Conservation (phyloP, 352 stramenopile genomes). For the Globisporangium rhizosaccharum region DNA sequence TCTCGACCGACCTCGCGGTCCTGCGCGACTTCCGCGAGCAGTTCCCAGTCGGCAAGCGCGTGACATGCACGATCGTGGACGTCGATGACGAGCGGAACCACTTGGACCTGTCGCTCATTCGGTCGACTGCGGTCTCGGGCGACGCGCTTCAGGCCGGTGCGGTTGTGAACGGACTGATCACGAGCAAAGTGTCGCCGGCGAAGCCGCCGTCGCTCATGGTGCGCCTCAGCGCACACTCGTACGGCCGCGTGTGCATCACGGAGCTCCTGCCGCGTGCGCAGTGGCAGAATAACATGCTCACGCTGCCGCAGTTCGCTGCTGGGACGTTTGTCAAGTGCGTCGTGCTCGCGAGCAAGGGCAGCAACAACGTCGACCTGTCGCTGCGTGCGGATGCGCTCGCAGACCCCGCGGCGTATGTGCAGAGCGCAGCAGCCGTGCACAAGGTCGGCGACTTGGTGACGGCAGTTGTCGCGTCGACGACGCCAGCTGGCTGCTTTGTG, state of each 20-base stretch:
- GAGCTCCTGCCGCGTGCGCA: constrained; percentile 50
- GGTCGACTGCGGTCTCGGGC: constrained; percentile 21
- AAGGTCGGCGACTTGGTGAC: constrained; percentile 85
- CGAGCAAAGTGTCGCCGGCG: constrained; percentile 61
- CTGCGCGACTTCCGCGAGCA: constrained; percentile 56
- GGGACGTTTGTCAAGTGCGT: constrained; percentile 72
- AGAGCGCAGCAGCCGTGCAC: constrained; percentile 24
- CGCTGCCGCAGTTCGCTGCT: constrained; percentile 50
- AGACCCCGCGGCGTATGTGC: constrained; percentile 49
- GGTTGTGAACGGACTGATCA: constrained; percentile 71
- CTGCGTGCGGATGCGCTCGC: constrained; percentile 57
- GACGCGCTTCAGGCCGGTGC: constrained; percentile 30
- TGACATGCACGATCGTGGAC: constrained; percentile 57
- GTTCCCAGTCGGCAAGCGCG: constrained; percentile 74
- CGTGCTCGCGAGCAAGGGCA: constrained; percentile 41
- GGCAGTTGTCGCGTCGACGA: constrained; percentile 90
- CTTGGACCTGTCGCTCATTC: constrained; percentile 69
- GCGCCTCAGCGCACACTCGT: constrained; percentile 66
- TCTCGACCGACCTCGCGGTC: constrained; percentile 54
- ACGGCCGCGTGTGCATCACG: constrained; percentile 78
- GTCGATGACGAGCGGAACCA: constrained; percentile 70
- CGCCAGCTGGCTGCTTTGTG: constrained; percentile 92
- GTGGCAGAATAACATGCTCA: constrained; percentile 73
- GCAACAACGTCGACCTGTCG: constrained; percentile 66
- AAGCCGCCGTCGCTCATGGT: constrained; percentile 84